Base-by-base conservation (phyloP, 768 basidiomycete species). In the Strobilomyces dryophilus region DNA sequence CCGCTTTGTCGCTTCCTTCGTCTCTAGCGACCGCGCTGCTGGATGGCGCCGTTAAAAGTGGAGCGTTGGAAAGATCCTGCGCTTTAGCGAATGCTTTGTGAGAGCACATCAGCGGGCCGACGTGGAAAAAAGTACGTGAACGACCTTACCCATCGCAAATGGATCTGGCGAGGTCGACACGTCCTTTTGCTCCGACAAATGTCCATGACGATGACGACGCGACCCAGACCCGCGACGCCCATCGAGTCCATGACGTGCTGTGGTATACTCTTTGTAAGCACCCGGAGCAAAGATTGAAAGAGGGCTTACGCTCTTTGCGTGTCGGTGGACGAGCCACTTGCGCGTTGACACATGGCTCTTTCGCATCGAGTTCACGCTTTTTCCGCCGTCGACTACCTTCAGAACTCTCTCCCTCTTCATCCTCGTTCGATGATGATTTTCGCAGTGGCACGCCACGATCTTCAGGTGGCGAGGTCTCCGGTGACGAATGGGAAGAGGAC, bases 11-110 rank as follows among this genome's bases (percentile, higher is more conserved):
- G 17, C 18, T 17, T 15, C 40, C 43, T 10, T 52, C 20, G 2
- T 24, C 14, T 15, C 17, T 12, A 5, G 21, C 1, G 12, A 11
- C 9, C 6, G 40, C 7, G 26, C 36, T n/a, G 20, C 10, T 11
- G 2, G 45, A 3, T 21, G 51, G 49, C 0, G 45, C 27, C 17
- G 35, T 42, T 45, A 48, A 42, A 7, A 56, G 45, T 9, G 60
- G 51, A 0, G 44, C 27, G 8, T 53, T 52, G 1, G 10, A 31
- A 2, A 47, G 43, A 12, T 55, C 55, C 0, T 41, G 62, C 1
- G 56, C 65, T 15, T 57, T 44, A 8, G 67, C 45, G 27, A 69
- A 67, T 3, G 66, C 66, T 67, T 24, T 35, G 9, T 17, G 5
- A 21, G 11, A 40, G 29, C 8, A 11, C 29, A n/a, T 55, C 4